Percentiles rank a stretch among this genome's conserved stretches.
These are phyloP conservation scores for Heritiera littoralis DNA, from an alignment of 345 rosid genomes.

Conservation along the genomic window DNA sequence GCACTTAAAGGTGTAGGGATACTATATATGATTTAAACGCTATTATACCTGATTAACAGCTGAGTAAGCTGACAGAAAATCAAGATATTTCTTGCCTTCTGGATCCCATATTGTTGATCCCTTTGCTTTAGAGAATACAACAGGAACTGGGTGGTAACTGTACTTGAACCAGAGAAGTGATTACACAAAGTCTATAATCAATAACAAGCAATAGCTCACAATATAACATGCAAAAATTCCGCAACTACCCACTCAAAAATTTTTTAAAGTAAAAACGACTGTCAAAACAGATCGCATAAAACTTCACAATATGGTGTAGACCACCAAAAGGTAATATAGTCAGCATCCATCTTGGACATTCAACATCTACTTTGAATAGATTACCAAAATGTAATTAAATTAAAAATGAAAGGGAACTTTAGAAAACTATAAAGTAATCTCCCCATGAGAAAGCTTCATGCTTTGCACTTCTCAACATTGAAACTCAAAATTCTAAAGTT, in stretches of 20 bases:
- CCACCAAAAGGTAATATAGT: not conserved
- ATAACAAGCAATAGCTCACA: not conserved
- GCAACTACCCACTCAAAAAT: not conserved
- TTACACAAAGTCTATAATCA: not conserved
- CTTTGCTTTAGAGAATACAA: constrained; percentile 89
- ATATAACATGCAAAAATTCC: not conserved
- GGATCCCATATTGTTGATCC: constrained; percentile 90
- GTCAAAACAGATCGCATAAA: not conserved
- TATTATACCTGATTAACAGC: constrained; percentile 85
- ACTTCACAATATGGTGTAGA: not conserved
- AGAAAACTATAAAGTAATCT: not conserved
- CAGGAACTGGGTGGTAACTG: constrained; percentile 95
- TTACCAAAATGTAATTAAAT: not conserved
- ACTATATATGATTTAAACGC: not conserved
- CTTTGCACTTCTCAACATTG: not conserved
- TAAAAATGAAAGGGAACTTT: not conserved
- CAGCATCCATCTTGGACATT: not conserved
- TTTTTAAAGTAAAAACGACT: not conserved
- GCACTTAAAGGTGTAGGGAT: not conserved
- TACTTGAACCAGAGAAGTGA: constrained; percentile 26
- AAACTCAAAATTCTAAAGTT: constrained; percentile 1
- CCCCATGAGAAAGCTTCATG: not conserved
- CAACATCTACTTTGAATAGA: constrained; percentile 1
- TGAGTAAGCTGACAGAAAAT: constrained; percentile 91
- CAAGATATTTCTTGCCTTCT: constrained; percentile 87